These are phyloP conservation scores for Funneliformis caledonium DNA, from an alignment of 371 early-diverging fungal species.

Conservation along the genomic window DNA sequence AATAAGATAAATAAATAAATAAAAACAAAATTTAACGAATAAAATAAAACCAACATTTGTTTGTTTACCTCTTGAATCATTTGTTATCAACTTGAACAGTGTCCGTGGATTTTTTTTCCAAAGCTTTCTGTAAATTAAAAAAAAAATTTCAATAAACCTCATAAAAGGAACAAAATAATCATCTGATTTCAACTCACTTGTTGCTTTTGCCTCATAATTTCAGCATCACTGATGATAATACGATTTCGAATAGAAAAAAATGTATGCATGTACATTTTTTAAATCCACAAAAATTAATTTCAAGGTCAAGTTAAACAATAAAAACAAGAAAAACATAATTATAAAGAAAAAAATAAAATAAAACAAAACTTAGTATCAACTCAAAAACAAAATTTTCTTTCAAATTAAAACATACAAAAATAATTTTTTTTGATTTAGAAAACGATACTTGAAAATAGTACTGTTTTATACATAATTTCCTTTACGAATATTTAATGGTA, in stretches of 20 bases:
- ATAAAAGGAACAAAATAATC: constrained; percentile 9
- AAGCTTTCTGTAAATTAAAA: constrained; percentile 14
- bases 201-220: constrained; percentile 64
- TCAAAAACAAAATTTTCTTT: neutral
- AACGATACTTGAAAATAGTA: no score
- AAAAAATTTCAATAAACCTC: neutral
- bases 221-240: constrained; percentile 56
- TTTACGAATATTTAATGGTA: no score
- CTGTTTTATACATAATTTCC: no score
- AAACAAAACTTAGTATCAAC: neutral
- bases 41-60: no score
- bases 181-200: constrained; percentile 45
- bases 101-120: constrained; percentile 8
- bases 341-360: neutral
- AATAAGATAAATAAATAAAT: no score
- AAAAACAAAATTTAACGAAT: no score
- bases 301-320: neutral
- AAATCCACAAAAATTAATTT: neutral
- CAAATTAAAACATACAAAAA: neutral
- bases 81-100: no score
- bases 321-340: neutral
- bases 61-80: no score
- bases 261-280: neutral
- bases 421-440: no score
- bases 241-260: neutral